Evolutionary conservation across 2,329 filamentous ascomycete species (phyloP).

Genomic region (Cucurbitaria berberidis): DNA sequence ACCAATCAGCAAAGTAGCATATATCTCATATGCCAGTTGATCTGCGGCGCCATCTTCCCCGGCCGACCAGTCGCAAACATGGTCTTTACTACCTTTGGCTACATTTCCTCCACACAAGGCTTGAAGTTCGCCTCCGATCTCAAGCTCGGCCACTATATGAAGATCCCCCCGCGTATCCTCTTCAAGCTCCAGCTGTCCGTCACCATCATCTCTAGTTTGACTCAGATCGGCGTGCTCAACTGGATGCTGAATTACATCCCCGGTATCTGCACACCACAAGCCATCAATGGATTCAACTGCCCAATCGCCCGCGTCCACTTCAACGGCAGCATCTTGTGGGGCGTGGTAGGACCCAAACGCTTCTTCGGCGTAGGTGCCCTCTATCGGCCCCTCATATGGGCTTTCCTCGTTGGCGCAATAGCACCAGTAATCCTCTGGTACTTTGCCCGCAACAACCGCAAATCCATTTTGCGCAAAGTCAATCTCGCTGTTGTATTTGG

Average conservation of each 20-base stretch:
- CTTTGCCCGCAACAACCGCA: constrained; percentile 63
- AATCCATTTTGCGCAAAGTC: constrained; percentile 73
- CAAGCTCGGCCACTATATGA: constrained; percentile 89
- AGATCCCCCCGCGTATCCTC: constrained; percentile 78
- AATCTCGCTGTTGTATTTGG: constrained; percentile 85
- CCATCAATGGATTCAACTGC: constrained; percentile 87
- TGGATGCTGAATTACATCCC: constrained; percentile 86
- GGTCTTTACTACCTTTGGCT: constrained; percentile 91
- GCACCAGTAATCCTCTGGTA: constrained; percentile 78
- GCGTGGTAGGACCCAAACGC: constrained; percentile 79
- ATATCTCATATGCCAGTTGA: constrained; percentile 84
- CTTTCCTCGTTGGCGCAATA: constrained; percentile 77
- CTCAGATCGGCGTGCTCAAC: constrained; percentile 83
- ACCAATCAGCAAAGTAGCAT: constrained; percentile 89
- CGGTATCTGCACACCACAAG: constrained; percentile 76
- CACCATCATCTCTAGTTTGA: constrained; percentile 76
- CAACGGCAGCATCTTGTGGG: constrained; percentile 89
- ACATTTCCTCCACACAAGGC: constrained; percentile 85
- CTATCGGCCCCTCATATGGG: constrained; percentile 80
- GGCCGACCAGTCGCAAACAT: constrained; percentile 88
- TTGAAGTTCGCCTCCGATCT: constrained; percentile 88
- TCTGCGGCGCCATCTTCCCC: constrained; percentile 81
- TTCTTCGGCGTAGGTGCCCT: constrained; percentile 80
- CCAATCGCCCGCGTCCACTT: constrained; percentile 88
- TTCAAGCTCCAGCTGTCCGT: constrained; percentile 80